phyloP scores from a whole-genome alignment of 805 yeast species.

The Teunomyces pallodes region DNA sequence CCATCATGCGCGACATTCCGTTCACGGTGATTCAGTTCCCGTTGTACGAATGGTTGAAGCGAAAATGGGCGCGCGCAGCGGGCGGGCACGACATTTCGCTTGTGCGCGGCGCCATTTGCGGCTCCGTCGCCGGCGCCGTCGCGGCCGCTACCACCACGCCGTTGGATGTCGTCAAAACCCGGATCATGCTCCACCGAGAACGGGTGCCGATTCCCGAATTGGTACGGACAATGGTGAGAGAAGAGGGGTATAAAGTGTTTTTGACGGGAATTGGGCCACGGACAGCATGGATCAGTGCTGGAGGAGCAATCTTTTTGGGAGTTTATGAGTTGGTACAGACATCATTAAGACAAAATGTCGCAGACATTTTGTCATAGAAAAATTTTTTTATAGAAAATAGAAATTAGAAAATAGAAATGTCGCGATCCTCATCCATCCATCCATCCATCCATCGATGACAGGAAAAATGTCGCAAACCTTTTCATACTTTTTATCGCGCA shows the following conservation, averaged over 20 bases:
- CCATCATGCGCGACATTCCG: constrained; percentile 93
- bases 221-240: constrained; percentile 51
- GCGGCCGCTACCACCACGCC: constrained; percentile 85
- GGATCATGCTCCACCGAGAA: constrained; percentile 73
- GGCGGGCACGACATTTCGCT: constrained; percentile 47
- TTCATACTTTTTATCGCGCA: not conserved
- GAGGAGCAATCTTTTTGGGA: constrained; percentile 96
- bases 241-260: constrained; percentile 75
- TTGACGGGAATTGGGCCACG: constrained; percentile 90
- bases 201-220: constrained; percentile 47
- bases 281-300: constrained; percentile 96
- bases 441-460: no score
- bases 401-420: not conserved
- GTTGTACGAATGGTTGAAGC: constrained; percentile 79
- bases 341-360: constrained; percentile 14
- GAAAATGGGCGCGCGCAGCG: constrained; percentile 45
- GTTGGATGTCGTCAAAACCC: constrained; percentile 72
- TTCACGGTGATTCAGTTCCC: constrained; percentile 97
- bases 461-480: no score
- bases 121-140: constrained; percentile 76
- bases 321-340: constrained; percentile 74
- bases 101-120: constrained; percentile 79
- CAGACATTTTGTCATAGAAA: not conserved
- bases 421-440: no score
- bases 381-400: not conserved